Base-by-base conservation (phyloP, 768 basidiomycete genomes). In the Podaxis sp. region DNA sequence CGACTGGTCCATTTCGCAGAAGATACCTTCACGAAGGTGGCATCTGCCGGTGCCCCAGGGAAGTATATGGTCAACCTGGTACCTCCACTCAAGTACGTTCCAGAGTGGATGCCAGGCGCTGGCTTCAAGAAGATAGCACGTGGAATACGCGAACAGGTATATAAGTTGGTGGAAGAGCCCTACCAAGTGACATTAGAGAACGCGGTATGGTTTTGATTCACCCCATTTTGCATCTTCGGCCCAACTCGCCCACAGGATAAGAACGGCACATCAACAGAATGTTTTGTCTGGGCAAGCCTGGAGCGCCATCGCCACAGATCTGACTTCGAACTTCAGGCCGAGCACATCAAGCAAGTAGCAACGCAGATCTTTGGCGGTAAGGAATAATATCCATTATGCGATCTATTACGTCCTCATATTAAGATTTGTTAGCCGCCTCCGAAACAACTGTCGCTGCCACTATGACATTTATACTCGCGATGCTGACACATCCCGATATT, bases 401-500 rank as follows among this genome's bases (percentile, higher is more conserved):
- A 15, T 37, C 46, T 9, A 25, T 15, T 27, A 12, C 12, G 25
- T 13, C 17, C 17, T 36, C 25, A 33, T 11, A 25, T 12, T 9
- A 24, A 37, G 2, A 1, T 24, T 11, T 33, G 27, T 15, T 36
- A 61, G 59, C 40, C n/a, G 37, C 24, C 3, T 29, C 25, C 12
- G 59, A 61, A 22, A 55, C 59, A 15, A 61, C 40, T 17, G 55
- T 51, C n/a, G 38, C 47, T 57, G 59, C 55, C 3, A 41, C 51
- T 24, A 49, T 50, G 33, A 43, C 46, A n/a, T 58, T 65, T 15
- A 24, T 67, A 17, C 51, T 65, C 6, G 55, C 59, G 3, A 59
- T 67, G 59, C 41, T 53, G 0, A 43, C 41, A 22, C 51, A 61
- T 29, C 68, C 68, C 17, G 65, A 69, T 3, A 61, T 68, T 25